Evolutionary conservation across 306 rosid genomes (phyloP), one percentile per base, ranked within the genome.

Genomic region (Cotoneaster glaucophyllus): DNA sequence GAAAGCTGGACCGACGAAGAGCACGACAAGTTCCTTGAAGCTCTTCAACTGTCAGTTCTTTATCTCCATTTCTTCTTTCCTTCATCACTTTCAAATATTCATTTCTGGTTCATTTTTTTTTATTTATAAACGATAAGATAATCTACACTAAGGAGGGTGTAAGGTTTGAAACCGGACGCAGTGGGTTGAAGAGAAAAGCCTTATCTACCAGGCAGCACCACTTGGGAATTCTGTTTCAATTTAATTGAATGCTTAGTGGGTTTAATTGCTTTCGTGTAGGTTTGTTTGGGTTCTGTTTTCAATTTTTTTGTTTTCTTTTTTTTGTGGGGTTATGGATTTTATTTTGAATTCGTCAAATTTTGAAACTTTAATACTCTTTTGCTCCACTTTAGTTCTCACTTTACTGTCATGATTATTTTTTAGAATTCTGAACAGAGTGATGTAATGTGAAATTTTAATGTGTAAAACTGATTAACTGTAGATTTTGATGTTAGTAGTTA

Each of bases 1-100:
- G 96, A 93, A 74, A 93, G 98, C 86, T 93, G 97, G 98, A 88
- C 97, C 14, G 97, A 93, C 11, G 96, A 93, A 84, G 98, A 93
- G 71, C 97, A 93, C 68, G 97, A 93, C 85, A 93, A 91, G 87
- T 93, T 93, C 81, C 97, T 93, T 2, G 98, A 93, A 88, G 97
- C 98, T 80, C 98, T 93, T 75, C 97, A 93, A 73, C 82, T 91
- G 98, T 93, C 13, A 80, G 92, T 84, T 63, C 63, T 64, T 93
- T 11, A 79, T 91, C 83, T 63, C 56, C 61, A 15, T 25, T 4
- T 28, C 10, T 28, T 24, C 17, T 67, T 29, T 63, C 8, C 70
- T 14, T 43, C 56, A 17, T 5, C 65, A 2, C 32, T 29, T 44
- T 52, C 17, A 11, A 4, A 11, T 8, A 8, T 14, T 14, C 21